Evolutionary conservation across 345 rosid species (phyloP).

Genomic region (Pistacia integerrima): DNA sequence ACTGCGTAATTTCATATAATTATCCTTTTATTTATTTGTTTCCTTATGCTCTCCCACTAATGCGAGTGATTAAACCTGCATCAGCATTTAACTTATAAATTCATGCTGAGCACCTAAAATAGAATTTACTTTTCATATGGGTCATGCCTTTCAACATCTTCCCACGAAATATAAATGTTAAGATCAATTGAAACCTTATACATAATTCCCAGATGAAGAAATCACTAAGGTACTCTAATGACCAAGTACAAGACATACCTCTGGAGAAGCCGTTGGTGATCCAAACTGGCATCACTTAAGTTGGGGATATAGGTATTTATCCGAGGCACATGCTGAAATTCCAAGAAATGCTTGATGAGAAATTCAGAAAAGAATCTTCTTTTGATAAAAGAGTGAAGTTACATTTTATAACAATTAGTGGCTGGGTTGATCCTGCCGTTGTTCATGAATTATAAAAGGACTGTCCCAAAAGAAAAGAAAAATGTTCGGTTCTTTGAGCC

Average conservation of each 20-base stretch:
- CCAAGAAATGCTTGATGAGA: conserved; percentile 17
- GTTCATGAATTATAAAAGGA: neutral
- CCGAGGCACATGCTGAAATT: conserved; percentile 73
- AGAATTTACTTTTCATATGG: neutral
- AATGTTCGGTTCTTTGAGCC: neutral
- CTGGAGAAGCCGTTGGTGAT: conserved; percentile 86
- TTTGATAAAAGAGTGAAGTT: conserved; percentile 4
- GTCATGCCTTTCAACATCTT: conserved; percentile 3
- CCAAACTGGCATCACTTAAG: conserved; percentile 73
- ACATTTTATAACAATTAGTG: neutral
- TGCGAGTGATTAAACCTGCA: neutral
- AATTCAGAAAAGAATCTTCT: conserved; percentile 10
- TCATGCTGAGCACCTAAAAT: neutral
- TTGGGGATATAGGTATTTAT: conserved; percentile 85
- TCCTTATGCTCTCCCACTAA: neutral
- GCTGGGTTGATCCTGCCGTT: neutral
- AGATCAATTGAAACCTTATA: neutral
- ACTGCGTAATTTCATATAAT: neutral
- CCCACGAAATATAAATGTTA: neutral
- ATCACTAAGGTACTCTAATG: conserved; percentile 13
- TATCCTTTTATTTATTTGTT: neutral
- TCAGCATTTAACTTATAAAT: neutral
- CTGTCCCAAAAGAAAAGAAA: neutral
- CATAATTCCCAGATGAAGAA: neutral
- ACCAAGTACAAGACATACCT: conserved; percentile 49